Evolutionary conservation across 1,284 basidiomycete genomes (phyloP).

Genomic region (Ustilago hordei): DNA sequence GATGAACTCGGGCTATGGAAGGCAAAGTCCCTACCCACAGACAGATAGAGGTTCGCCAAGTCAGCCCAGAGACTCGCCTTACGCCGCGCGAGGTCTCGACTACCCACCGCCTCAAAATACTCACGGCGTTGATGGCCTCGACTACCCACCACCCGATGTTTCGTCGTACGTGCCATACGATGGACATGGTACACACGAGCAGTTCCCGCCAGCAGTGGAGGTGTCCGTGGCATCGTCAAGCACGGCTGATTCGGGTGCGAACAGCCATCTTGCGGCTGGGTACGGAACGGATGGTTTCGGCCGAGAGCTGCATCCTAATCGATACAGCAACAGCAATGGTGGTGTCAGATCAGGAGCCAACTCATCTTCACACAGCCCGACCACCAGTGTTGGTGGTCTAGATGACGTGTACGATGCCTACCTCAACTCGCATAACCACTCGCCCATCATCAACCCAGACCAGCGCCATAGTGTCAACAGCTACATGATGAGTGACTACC

Average conservation of each 20-base stretch:
- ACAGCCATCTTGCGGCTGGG: slow-evolving; percentile 21
- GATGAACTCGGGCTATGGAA: slow-evolving; percentile 21
- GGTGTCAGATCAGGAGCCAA: slow-evolving; percentile 22
- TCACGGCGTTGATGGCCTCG: slow-evolving; percentile 44
- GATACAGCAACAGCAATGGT: slow-evolving; percentile 33
- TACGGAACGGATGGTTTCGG: slow-evolving; percentile 47
- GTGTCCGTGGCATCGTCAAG: slow-evolving; percentile 21
- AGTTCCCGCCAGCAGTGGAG: slow-evolving; percentile 16
- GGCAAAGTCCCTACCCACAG: slow-evolving; percentile 24
- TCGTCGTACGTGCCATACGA: slow-evolving; percentile 40
- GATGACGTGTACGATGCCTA: slow-evolving; percentile 56
- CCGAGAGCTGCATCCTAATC: slow-evolving; percentile 31
- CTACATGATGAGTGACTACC: slow-evolving; percentile 51
- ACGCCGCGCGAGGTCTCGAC: slow-evolving; percentile 34
- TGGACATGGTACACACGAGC: slow-evolving; percentile 14
- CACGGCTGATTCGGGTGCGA: slow-evolving; percentile 13
- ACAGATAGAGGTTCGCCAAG: neutral
- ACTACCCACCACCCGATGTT: slow-evolving; percentile 45
- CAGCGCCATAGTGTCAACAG: slow-evolving; percentile 27
- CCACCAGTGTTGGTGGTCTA: slow-evolving; percentile 23
- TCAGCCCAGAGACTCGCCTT: slow-evolving; percentile 25
- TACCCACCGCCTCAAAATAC: slow-evolving; percentile 46
- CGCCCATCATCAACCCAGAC: slow-evolving; percentile 31
- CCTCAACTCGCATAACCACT: slow-evolving; percentile 32
- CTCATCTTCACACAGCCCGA: slow-evolving; percentile 26